A percentile compares a stretch with the other conserved stretches of the same genome.
phyloP scores from a whole-genome alignment of 2,329 filamentous ascomycete genomes.

The Blastomyces parvus region DNA sequence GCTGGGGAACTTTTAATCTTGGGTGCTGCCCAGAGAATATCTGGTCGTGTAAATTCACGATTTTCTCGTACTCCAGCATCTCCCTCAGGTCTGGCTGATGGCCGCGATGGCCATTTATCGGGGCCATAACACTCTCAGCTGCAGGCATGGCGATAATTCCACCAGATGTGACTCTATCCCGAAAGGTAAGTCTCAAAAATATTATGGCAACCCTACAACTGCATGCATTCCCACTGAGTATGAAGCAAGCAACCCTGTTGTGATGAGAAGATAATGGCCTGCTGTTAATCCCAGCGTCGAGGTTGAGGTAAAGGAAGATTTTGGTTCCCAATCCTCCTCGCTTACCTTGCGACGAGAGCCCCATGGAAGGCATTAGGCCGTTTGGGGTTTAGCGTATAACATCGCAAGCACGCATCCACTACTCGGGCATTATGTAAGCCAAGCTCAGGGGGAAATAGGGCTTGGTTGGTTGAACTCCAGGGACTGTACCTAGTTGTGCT shows the following conservation, averaged over 20 bases:
- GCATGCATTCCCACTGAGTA: neutral
- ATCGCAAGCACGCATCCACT: neutral
- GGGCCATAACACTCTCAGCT: slow-evolving; percentile 1
- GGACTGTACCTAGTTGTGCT: neutral
- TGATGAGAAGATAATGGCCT: neutral
- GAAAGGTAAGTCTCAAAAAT: neutral
- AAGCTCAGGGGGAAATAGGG: too few species aligned
- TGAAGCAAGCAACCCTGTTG: neutral
- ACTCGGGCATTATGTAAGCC: too few species aligned
- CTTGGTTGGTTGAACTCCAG: neutral
- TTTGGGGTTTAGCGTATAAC: neutral
- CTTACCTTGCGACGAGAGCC: neutral
- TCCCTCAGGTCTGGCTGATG: slow-evolving; percentile 42
- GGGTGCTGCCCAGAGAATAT: slow-evolving; percentile 64
- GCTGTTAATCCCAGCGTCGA: neutral
- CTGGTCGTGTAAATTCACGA: slow-evolving; percentile 69
- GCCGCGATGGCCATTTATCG: slow-evolving; percentile 22
- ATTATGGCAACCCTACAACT: neutral
- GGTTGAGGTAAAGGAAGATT: neutral
- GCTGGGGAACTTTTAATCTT: slow-evolving; percentile 48
- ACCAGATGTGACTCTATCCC: neutral
- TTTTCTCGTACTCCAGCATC: slow-evolving; percentile 64
- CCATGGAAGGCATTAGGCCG: neutral
- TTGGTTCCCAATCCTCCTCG: neutral
- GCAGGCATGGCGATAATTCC: slow-evolving; percentile 1